Percentiles rank a stretch among this genome's conserved stretches.
Conservation (phyloP, 441 rosid species). For the Mallotus japonicus region DNA sequence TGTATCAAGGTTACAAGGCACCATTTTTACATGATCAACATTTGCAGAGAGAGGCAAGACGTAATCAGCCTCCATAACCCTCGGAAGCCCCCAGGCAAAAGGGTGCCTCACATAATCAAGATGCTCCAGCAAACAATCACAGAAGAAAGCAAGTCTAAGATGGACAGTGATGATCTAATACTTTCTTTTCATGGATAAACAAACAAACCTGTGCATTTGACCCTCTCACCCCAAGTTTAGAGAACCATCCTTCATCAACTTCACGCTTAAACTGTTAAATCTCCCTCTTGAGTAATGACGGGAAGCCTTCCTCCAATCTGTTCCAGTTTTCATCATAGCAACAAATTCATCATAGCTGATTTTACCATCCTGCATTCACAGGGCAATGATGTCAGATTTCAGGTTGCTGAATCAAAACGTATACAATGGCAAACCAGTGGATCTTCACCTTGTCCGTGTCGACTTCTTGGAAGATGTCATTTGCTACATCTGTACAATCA, state of each 20-base stretch:
- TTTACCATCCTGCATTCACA: constrained; percentile 66
- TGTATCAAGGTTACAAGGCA: constrained; percentile 28
- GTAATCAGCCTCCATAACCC: constrained; percentile 20
- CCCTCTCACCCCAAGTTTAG: constrained; percentile 68
- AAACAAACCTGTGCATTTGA: constrained; percentile 16
- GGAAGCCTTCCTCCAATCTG: constrained; percentile 99
- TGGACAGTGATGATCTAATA: constrained; percentile 27
- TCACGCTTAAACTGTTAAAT: constrained; percentile 95
- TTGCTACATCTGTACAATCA: constrained; percentile 82
- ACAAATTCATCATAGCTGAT: constrained; percentile 96
- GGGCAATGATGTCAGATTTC: constrained; percentile 14
- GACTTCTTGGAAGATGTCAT: constrained; percentile 98
- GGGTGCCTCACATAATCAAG: constrained; percentile 24
- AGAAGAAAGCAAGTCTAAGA: constrained; percentile 31
- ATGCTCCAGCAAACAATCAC: constrained; percentile 35
- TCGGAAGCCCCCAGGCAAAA: constrained; percentile 25
- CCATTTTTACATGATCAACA: constrained; percentile 32
- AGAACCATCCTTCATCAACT: constrained; percentile 96
- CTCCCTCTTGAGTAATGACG: constrained; percentile 99
- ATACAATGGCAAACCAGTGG: constrained; percentile 13
- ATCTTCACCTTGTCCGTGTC: constrained; percentile 88
- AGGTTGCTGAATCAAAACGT: background rate
- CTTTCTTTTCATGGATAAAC: constrained; percentile 27
- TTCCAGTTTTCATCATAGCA: constrained; percentile 99
- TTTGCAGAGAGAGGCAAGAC: constrained; percentile 25